These are phyloP conservation scores for Wolfiporia cocos DNA, from an alignment of 1,284 basidiomycete genomes.

Conservation along the genomic window DNA sequence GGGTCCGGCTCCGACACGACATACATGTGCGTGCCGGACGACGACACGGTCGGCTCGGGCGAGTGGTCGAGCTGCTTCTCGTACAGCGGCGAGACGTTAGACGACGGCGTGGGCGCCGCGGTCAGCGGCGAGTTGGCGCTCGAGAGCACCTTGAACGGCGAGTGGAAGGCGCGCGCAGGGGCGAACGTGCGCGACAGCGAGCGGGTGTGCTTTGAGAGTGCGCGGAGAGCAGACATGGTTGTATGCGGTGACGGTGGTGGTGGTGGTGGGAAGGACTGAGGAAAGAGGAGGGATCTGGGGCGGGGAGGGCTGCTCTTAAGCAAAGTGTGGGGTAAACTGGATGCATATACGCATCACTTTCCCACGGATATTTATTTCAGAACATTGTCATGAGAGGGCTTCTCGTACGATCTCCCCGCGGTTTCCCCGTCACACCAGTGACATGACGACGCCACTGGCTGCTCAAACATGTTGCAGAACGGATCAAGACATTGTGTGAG, in stretches of 20 bases:
- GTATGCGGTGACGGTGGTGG: slow-evolving; percentile 1
- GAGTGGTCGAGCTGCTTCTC: slow-evolving; percentile 51
- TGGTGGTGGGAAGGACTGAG: slow-evolving; percentile 8
- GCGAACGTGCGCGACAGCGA: slow-evolving; percentile 20
- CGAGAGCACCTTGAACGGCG: slow-evolving; percentile 49
- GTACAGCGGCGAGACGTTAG: slow-evolving; percentile 30
- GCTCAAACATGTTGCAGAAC: neutral
- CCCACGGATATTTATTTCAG: slow-evolving; percentile 5
- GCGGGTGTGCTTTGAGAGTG: slow-evolving; percentile 26
- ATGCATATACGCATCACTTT: slow-evolving; percentile 6
- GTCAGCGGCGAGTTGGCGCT: slow-evolving; percentile 29
- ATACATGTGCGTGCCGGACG: slow-evolving; percentile 46
- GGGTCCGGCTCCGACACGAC: slow-evolving; percentile 64
- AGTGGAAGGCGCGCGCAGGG: slow-evolving; percentile 44
- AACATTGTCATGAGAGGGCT: neutral
- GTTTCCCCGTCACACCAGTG: neutral
- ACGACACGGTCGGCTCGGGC: slow-evolving; percentile 38
- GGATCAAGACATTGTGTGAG: neutral
- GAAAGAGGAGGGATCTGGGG: slow-evolving; percentile 4
- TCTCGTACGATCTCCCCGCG: slow-evolving; percentile 4
- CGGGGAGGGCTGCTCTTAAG: neutral
- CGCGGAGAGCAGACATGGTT: slow-evolving; percentile 23
- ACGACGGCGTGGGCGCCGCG: slow-evolving; percentile 21
- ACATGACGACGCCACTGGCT: neutral
- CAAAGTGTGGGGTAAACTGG: slow-evolving; percentile 5